Evolutionary conservation across 495 filamentous ascomycete species (phyloP), one percentile per base, ranked within the genome.

Genomic region (Xylaria palmicola): DNA sequence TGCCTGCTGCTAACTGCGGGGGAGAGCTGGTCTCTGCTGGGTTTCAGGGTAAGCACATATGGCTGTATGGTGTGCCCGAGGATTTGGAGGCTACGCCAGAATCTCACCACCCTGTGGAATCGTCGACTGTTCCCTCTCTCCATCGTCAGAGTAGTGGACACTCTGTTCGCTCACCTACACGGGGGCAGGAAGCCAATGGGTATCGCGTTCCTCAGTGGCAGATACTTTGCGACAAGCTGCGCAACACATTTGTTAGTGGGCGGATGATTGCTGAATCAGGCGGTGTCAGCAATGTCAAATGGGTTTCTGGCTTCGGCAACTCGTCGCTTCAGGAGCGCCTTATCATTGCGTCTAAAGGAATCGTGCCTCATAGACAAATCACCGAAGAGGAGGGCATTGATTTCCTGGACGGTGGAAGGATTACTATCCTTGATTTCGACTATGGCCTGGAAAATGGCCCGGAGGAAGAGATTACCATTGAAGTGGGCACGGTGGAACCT

Each of bases 1-100:
- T 89, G 48, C 90, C 91, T 15, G 79, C 89, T 0, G 81, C 86
- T 4, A 88, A 85, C 48, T 78, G 82, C 36, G 74, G 83, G 43
- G 90, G 90, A 7, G 88, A 92, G 52, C 81, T 94, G 39, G 85
- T 90, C 51, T 90, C 88, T 32, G 82, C 90, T 47, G 90, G 90
- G 15, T 93, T 92, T 64, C 78, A 86, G 50, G 85, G 86, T 13
- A 85, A 86, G 32, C 84, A 88, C 15, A 73, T 95, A 5, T 94
- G 89, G 88, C 66, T 94, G 4, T 93, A 93, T 73, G 90, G 90
- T 32, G 72, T 95, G 32, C 91, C 91, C 0, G 86, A 88, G 63
- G 84, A 87, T 59, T 73, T 93, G 13, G 88, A 92, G 66, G 80
- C 84, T 13, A 66, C 77, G 7, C 73, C 77, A 13, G 78, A 80